Base-by-base conservation (phyloP, 495 filamentous ascomycete species). In the Hyaloscypha finlandica region DNA sequence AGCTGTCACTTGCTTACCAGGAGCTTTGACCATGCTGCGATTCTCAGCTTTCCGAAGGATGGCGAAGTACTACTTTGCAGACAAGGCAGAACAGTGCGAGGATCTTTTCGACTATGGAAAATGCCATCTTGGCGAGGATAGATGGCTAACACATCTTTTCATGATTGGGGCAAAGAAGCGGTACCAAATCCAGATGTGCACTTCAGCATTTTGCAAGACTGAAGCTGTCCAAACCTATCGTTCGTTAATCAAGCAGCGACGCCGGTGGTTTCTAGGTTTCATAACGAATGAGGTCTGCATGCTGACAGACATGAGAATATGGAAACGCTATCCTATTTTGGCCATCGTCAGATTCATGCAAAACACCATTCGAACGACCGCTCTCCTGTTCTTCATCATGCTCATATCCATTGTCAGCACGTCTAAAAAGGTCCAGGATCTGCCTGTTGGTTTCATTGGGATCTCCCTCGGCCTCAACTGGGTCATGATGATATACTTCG, bases 271-370 rank as follows among this genome's bases (percentile, higher is more conserved):
- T 74, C 83, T 99, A 56, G 95, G 95, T 1, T 97, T 96, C 76
- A 95, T 99, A 78, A 98, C 95, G 19, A 99, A 99, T 77, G 95
- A 98, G 73, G 94, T 92, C 1, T 98, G 95, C 80, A 97, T 99
- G 95, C 81, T 99, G 79, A 99, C 95, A 12, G 95, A 99, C 77
- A 84, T 90, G 70, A 85, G 95, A 64, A 83, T 98, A 30, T 98
- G 94, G 94, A 89, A 81, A 74, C 86, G 92, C 61, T 99, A 99
- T 75, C 94, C 95, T 0, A 83, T 97, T 61, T 81, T 99, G n/a
- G 88, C 92, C 66, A 67, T 94, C 58, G 89, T 99, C 45, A 89
- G 95, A 48, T 94, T 99, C 76, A 90, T 94, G 87, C 93, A 97
- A 68, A 96, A 98, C 79, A 99, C 93, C 6, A 97, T 99, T 75